These are phyloP conservation scores for Neopestalotiopsis sp. DNA, from an alignment of 2,329 filamentous ascomycete genomes.

Conservation along the genomic window DNA sequence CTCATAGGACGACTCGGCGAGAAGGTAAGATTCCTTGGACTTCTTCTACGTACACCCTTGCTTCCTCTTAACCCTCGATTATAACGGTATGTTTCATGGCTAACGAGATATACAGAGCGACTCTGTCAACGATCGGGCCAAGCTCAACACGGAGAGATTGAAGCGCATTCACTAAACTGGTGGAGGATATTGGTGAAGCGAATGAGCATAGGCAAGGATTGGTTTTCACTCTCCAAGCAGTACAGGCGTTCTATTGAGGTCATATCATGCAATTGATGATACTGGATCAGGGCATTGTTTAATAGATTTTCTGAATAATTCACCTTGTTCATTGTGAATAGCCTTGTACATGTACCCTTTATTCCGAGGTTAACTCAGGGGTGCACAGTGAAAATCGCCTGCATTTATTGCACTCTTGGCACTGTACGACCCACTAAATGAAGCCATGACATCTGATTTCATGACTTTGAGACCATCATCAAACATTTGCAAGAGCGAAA, in stretches of 20 bases:
- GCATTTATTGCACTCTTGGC: neutral
- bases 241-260: constrained; percentile 3
- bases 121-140: constrained; percentile 79
- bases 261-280: neutral
- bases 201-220: neutral
- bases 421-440: constrained; percentile 12
- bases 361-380: neutral
- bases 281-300: neutral
- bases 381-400: neutral
- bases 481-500: neutral
- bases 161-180: constrained; percentile 56
- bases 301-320: neutral
- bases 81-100: constrained; percentile 17
- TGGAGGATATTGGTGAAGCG: neutral
- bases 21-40: constrained; percentile 62
- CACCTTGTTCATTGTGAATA: neutral
- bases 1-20: constrained; percentile 75
- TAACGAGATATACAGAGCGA: constrained; percentile 65
- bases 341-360: neutral
- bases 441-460: constrained; percentile 8
- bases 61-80: neutral
- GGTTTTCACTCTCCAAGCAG: neutral
- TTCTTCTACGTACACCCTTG: neutral
- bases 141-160: constrained; percentile 75
- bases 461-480: neutral